Percentiles rank a stretch among this genome's conserved stretches.
phyloP scores from a whole-genome alignment of 169 alveolate species.

The Cryptosporidium felis region DNA sequence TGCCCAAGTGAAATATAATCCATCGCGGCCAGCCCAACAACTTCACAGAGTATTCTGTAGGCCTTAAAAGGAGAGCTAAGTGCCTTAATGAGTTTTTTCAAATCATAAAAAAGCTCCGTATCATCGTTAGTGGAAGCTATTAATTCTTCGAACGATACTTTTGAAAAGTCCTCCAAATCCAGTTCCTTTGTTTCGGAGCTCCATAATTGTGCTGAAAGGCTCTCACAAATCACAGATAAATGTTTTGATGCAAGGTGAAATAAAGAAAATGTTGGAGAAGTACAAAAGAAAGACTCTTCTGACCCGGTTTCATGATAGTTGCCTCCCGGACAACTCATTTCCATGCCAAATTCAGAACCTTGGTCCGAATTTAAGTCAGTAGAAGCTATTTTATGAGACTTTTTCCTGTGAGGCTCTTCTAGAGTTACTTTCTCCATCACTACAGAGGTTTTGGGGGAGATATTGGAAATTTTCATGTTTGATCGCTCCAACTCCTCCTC shows the following conservation, averaged over 20 bases:
- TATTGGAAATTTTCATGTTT: neutral
- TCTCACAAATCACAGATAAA: constrained; percentile 9
- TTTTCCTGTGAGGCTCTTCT: too few species aligned
- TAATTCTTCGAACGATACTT: neutral
- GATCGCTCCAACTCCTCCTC: neutral
- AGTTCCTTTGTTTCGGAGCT: neutral
- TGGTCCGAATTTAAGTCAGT: neutral
- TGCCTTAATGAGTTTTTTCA: neutral
- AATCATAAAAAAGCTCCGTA: neutral
- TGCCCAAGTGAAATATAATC: constrained; percentile 57
- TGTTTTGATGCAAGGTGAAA: constrained; percentile 45
- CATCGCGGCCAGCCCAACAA: constrained; percentile 57
- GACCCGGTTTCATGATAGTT: neutral
- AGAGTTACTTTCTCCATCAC: too few species aligned
- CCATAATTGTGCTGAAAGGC: constrained; percentile 30
- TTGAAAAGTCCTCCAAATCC: neutral
- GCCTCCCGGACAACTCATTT: neutral
- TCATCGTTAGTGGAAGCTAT: neutral
- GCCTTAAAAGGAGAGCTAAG: constrained; percentile 29
- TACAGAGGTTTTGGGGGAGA: neutral
- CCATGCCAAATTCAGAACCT: neutral
- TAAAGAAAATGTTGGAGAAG: constrained; percentile 15
- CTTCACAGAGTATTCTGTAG: constrained; percentile 55
- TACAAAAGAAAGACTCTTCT: neutral
- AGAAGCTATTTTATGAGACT: too few species aligned